phyloP scores from a whole-genome alignment of 2,329 filamentous ascomycete species.

The Westerdykella sp. region DNA sequence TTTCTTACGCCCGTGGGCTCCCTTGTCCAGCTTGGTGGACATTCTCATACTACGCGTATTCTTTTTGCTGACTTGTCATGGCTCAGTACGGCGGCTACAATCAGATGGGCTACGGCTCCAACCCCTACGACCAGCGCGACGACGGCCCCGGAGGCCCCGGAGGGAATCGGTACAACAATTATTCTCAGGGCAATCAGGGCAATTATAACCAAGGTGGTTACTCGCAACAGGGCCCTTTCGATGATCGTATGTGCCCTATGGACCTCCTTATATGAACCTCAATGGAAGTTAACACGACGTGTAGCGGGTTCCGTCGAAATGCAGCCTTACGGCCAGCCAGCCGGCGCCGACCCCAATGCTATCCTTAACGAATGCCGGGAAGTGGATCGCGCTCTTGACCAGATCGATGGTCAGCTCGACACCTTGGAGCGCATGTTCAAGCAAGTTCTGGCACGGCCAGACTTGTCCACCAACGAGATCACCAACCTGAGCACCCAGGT shows the following conservation, averaged over 20 bases:
- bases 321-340: constrained; percentile 49
- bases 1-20: neutral
- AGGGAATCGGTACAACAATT: constrained; percentile 51
- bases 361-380: constrained; percentile 81
- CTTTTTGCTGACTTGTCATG: constrained; percentile 12
- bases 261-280: neutral
- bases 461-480: constrained; percentile 64
- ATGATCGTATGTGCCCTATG: constrained; percentile 19
- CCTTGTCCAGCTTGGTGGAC: neutral
- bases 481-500: constrained; percentile 70
- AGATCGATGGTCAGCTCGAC: constrained; percentile 65
- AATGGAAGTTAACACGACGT: constrained; percentile 25
- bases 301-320: constrained; percentile 54
- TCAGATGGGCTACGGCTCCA: constrained; percentile 39
- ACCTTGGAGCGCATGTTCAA: constrained; percentile 66
- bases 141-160: constrained; percentile 32
- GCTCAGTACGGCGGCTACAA: constrained; percentile 37
- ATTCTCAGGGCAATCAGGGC: constrained; percentile 39
- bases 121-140: constrained; percentile 40
- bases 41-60: constrained; percentile 4
- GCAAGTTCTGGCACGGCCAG: constrained; percentile 66
- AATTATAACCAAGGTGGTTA: constrained; percentile 49
- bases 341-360: constrained; percentile 55
- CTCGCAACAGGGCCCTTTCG: constrained; percentile 40
- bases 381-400: constrained; percentile 69